Conservation (phyloP, 441 rosid species). For the Adansonia madagascariensis region DNA sequence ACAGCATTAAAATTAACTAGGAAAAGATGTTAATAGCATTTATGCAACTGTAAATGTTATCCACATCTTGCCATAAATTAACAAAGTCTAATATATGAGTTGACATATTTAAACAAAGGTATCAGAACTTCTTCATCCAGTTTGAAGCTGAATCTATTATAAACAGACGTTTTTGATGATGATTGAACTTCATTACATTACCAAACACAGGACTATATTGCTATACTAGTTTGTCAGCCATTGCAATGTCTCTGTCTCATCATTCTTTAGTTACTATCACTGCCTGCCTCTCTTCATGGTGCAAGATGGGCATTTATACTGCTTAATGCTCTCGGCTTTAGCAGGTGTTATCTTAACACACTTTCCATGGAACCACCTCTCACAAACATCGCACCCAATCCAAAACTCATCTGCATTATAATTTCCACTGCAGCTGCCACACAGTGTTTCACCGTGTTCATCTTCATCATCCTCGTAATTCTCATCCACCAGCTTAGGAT, state of each 20-base stretch:
- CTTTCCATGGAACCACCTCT: slow-evolving; percentile 67
- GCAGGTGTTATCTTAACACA: slow-evolving; percentile 68
- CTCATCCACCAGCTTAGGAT: slow-evolving; percentile 53
- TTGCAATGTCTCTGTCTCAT: slow-evolving; percentile 4
- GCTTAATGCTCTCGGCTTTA: slow-evolving; percentile 63
- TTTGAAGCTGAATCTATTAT: slow-evolving; percentile 33
- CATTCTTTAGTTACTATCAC: slow-evolving; percentile 29
- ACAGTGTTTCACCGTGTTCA: slow-evolving; percentile 60
- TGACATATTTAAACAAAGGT: slow-evolving; percentile 29
- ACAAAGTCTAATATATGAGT: slow-evolving; percentile 29
- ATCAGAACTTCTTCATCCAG: slow-evolving; percentile 26
- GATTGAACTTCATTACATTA: slow-evolving; percentile 30
- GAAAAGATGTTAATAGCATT: too few relatives aligned
- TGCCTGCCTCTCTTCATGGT: slow-evolving; percentile 63
- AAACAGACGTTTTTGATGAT: slow-evolving; percentile 30
- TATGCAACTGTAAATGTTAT: slow-evolving; percentile 6
- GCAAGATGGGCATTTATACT: slow-evolving; percentile 67
- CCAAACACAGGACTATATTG: slow-evolving; percentile 25
- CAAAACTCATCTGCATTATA: slow-evolving; percentile 60
- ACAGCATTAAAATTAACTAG: too few relatives aligned
- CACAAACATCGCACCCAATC: slow-evolving; percentile 64
- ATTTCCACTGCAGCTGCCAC: slow-evolving; percentile 60
- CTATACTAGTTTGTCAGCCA: slow-evolving; percentile 36
- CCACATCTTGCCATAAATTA: slow-evolving; percentile 20
- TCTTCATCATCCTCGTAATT: slow-evolving; percentile 51